phyloP scores from a whole-genome alignment of 2,329 filamentous ascomycete species.

The Talaromyces sp. region DNA sequence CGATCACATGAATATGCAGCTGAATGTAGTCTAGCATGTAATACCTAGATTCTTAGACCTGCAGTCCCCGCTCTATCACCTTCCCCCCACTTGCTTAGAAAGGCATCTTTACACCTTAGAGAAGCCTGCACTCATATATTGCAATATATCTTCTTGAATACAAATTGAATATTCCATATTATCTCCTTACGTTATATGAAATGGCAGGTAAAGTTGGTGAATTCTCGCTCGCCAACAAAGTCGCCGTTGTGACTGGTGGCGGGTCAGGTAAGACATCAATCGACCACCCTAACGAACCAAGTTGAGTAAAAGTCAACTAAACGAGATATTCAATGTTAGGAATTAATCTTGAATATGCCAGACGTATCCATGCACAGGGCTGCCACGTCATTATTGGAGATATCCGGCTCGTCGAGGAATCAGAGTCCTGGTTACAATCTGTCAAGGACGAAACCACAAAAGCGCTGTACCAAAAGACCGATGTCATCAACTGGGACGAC shows the following conservation, averaged over 20 bases:
- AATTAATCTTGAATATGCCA: not conserved
- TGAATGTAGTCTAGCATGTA: too few relatives aligned
- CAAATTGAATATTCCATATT: not conserved
- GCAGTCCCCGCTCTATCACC: too few relatives aligned
- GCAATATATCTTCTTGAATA: too few relatives aligned
- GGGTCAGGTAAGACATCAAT: not conserved
- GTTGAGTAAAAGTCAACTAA: not conserved
- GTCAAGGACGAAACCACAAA: not conserved
- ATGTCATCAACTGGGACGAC: not conserved
- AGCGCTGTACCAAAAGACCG: not conserved
- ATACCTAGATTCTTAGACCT: too few relatives aligned
- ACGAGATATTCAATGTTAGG: not conserved
- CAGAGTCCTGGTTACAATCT: not conserved
- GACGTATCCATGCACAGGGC: not conserved
- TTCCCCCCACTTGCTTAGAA: too few relatives aligned
- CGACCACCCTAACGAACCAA: not conserved
- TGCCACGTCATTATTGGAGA: not conserved
- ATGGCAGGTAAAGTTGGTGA: not conserved
- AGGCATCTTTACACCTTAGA: too few relatives aligned
- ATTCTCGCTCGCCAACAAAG: not conserved
- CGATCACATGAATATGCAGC: too few relatives aligned
- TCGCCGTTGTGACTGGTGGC: not conserved
- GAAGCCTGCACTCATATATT: too few relatives aligned
- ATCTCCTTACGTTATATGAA: not conserved
- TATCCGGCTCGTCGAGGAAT: not conserved